Conservation (phyloP, 345 rosid genomes). For the Triadica sebifera region DNA sequence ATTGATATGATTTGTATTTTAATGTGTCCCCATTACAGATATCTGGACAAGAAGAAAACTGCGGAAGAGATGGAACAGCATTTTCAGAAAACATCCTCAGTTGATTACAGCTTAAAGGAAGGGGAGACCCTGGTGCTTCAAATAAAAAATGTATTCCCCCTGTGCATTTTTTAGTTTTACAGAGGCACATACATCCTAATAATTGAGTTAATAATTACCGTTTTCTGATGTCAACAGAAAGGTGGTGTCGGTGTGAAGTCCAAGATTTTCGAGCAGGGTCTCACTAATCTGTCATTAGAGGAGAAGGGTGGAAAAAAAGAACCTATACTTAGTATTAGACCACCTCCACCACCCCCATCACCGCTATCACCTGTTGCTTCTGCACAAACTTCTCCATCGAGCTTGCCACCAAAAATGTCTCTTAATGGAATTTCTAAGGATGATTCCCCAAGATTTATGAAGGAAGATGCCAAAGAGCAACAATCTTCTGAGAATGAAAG, state of each 20-base stretch:
- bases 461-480: constrained; percentile 38
- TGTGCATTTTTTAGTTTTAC: constrained; percentile 10
- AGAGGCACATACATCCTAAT: not conserved
- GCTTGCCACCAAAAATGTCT: constrained; percentile 30
- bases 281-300: constrained; percentile 53
- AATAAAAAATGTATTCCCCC: constrained; percentile 60
- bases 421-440: constrained; percentile 32
- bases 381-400: constrained; percentile 39
- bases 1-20: constrained; percentile 2
- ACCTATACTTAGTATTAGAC: constrained; percentile 52
- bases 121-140: constrained; percentile 87
- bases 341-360: constrained; percentile 80
- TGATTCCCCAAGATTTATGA: constrained; percentile 18
- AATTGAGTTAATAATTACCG: not conserved
- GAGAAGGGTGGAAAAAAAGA: constrained; percentile 58
- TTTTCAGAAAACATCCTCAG: constrained; percentile 68
- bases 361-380: constrained; percentile 56
- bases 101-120: constrained; percentile 88
- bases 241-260: constrained; percentile 43
- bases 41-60: constrained; percentile 90
- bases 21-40: constrained; percentile 38
- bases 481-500: constrained; percentile 27
- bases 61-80: constrained; percentile 99
- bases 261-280: constrained; percentile 53
- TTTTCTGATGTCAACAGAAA: constrained; percentile 38